Conservation (phyloP, 352 stramenopile genomes). For the Pythium monospermum region DNA sequence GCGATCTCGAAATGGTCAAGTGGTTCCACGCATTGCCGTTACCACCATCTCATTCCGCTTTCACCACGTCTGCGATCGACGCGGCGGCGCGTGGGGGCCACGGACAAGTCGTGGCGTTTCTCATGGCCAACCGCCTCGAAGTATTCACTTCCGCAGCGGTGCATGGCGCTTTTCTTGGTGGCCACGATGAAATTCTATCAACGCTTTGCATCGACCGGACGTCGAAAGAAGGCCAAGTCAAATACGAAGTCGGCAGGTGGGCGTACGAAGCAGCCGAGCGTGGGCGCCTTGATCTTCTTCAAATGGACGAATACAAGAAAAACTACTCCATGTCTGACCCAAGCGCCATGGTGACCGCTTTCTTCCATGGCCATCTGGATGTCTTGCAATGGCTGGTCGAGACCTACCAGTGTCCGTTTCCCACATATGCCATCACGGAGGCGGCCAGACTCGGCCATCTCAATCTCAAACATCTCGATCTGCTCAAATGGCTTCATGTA, state of each 20-base stretch:
- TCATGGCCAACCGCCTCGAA: neutral
- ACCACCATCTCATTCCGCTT: neutral
- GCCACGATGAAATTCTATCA: neutral
- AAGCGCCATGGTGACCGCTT: neutral
- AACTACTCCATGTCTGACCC: neutral
- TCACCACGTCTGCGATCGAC: neutral
- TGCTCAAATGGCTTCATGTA: too few relatives aligned
- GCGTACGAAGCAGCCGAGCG: neutral
- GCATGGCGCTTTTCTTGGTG: neutral
- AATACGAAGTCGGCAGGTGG: neutral
- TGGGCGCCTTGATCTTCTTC: neutral
- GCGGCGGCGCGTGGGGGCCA: neutral
- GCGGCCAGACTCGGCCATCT: too few relatives aligned
- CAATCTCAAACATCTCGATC: too few relatives aligned
- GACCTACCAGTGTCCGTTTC: too few relatives aligned
- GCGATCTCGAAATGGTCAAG: neutral
- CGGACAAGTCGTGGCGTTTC: neutral
- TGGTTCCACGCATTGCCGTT: neutral
- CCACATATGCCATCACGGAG: too few relatives aligned
- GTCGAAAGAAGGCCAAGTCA: neutral
- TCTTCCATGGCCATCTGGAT: neutral
- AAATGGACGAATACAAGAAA: neutral
- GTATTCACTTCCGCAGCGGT: neutral
- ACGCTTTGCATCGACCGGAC: neutral
- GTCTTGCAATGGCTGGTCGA: neutral